Percentiles rank a stretch among this genome's conserved stretches.
Evolutionary conservation across 345 rosid genomes (phyloP).

Genomic region (Populus deltoides): DNA sequence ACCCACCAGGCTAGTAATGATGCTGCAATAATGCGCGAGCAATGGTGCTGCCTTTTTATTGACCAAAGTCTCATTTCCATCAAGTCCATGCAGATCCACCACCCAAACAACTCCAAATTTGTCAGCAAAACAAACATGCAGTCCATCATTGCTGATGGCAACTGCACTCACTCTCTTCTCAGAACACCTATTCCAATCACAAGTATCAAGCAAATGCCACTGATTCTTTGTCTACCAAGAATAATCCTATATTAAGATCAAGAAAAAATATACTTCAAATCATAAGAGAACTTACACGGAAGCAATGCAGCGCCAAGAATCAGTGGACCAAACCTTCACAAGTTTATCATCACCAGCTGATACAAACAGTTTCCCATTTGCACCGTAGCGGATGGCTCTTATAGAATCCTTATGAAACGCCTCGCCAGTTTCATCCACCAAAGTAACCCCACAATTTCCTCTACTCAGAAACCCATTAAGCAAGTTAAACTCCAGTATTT

Average conservation of each 20-base stretch:
- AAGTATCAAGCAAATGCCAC: not conserved
- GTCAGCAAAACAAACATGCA: constrained; percentile 78
- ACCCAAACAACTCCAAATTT: constrained; percentile 98
- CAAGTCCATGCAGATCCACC: constrained; percentile 48
- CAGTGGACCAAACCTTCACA: constrained; percentile 84
- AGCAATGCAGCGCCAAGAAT: constrained; percentile 67
- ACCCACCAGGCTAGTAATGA: constrained; percentile 79
- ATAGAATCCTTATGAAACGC: constrained; percentile 67
- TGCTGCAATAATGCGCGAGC: constrained; percentile 95
- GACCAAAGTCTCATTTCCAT: constrained; percentile 30
- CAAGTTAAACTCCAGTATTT: not conserved
- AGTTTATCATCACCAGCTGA: constrained; percentile 93
- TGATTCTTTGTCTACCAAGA: not conserved
- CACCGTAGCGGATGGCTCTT: constrained; percentile 70
- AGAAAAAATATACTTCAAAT: not conserved
- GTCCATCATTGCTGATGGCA: constrained; percentile 63
- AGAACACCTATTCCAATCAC: constrained; percentile 45
- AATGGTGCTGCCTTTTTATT: constrained; percentile 60
- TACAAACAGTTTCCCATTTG: constrained; percentile 65
- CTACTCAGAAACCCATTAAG: constrained; percentile 27
- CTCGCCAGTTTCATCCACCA: constrained; percentile 61
- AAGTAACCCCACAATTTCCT: constrained; percentile 41
- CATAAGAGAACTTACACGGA: constrained; percentile 51
- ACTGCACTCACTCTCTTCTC: constrained; percentile 93
- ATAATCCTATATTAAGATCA: not conserved